phyloP scores from a whole-genome alignment of 306 rosid species.

The Begonia peltatifolia region DNA sequence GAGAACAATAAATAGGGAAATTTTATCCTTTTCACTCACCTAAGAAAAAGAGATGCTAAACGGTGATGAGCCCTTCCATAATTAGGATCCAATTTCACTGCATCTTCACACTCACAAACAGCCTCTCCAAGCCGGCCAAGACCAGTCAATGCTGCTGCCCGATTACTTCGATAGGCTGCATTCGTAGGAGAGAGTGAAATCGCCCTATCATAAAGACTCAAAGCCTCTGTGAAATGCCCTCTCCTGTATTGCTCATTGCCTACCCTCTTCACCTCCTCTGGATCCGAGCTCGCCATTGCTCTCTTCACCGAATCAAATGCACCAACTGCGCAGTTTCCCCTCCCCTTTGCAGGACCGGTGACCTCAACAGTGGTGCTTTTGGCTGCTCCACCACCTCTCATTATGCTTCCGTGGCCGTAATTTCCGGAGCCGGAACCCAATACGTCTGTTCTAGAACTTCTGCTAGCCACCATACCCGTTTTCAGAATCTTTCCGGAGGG shows the following conservation, averaged over 20 bases:
- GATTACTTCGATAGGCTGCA: slow-evolving; percentile 67
- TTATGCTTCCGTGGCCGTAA: slow-evolving; percentile 92
- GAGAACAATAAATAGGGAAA: not conserved
- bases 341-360: not conserved
- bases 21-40: slow-evolving; percentile 32
- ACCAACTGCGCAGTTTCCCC: slow-evolving; percentile 7
- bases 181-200: slow-evolving; percentile 56
- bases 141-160: slow-evolving; percentile 81
- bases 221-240: slow-evolving; percentile 64
- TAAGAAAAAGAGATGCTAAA: slow-evolving; percentile 57
- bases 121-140: slow-evolving; percentile 64
- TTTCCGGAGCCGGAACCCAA: slow-evolving; percentile 67
- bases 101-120: slow-evolving; percentile 73
- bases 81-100: slow-evolving; percentile 72
- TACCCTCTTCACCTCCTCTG: slow-evolving; percentile 65
- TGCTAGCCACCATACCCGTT: slow-evolving; percentile 37
- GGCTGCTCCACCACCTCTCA: slow-evolving; percentile 46
- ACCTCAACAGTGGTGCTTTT: slow-evolving; percentile 17
- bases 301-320: slow-evolving; percentile 27
- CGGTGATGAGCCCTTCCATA: slow-evolving; percentile 83
- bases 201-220: slow-evolving; percentile 69
- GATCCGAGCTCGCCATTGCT: slow-evolving; percentile 32
- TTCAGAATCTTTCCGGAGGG: slow-evolving; percentile 70
- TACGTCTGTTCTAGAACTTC: slow-evolving; percentile 46
- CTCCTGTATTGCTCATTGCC: slow-evolving; percentile 76